These are phyloP conservation scores for Tolypocladium capitatum DNA, from an alignment of 2,329 filamentous ascomycete species.

Conservation along the genomic window DNA sequence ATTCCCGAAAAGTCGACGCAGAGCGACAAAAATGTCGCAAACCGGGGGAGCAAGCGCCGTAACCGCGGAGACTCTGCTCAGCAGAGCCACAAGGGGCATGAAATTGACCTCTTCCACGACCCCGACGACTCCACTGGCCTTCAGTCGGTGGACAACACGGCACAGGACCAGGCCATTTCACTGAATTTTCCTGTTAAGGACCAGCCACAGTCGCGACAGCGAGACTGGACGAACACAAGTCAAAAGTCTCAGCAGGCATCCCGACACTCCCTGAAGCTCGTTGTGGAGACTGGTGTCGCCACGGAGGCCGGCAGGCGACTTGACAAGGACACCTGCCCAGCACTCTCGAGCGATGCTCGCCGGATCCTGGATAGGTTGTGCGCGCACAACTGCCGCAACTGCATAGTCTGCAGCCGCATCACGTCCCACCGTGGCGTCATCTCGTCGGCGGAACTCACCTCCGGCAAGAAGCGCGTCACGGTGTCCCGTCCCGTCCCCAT, in stretches of 20 bases:
- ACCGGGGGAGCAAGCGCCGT: conserved; percentile 29
- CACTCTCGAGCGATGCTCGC: conserved; percentile 37
- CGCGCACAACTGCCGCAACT: conserved; percentile 42
- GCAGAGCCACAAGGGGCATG: background rate
- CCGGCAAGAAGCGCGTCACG: conserved; percentile 44
- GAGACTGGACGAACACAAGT: conserved; percentile 10
- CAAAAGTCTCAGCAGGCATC: conserved; percentile 13
- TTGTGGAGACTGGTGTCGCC: conserved; percentile 10
- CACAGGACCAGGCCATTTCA: conserved; percentile 20
- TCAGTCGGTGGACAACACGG: conserved; percentile 19
- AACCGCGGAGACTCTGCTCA: background rate
- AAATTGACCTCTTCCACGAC: conserved; percentile 14
- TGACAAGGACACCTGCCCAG: conserved; percentile 23
- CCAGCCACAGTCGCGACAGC: conserved; percentile 4
- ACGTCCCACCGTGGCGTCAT: conserved; percentile 27
- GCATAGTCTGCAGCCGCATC: conserved; percentile 43
- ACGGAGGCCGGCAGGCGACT: conserved; percentile 11
- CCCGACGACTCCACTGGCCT: conserved; percentile 22
- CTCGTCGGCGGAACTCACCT: conserved; percentile 22
- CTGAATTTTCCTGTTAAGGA: conserved; percentile 15
- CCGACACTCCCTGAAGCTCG: conserved; percentile 13
- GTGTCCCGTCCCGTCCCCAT: conserved; percentile 53
- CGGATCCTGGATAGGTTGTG: conserved; percentile 40
- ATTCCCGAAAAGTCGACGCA: conserved; percentile 22
- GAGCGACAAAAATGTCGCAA: conserved; percentile 19